Percentiles rank a stretch among this genome's conserved stretches.
Conservation (phyloP, 2,329 filamentous ascomycete genomes). For the Colletotrichum nymphaeae region DNA sequence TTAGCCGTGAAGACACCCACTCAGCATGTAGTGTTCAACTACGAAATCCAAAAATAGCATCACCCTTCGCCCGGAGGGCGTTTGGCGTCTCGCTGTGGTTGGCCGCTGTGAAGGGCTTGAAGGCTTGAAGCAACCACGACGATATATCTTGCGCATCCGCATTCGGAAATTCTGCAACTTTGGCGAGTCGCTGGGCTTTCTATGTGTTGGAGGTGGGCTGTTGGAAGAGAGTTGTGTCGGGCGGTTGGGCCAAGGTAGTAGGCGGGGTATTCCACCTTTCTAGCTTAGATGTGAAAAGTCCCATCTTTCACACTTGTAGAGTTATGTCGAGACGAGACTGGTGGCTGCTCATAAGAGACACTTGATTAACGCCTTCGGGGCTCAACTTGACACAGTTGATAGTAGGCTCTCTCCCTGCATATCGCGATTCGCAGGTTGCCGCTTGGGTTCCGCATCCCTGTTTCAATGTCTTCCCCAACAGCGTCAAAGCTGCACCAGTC, state of each 20-base stretch:
- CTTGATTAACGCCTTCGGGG: background rate
- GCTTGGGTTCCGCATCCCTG: conserved; percentile 18
- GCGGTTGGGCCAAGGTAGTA: background rate
- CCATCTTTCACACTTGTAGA: background rate
- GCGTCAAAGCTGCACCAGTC: conserved; percentile 6
- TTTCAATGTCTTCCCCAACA: conserved; percentile 15
- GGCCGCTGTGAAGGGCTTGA: background rate
- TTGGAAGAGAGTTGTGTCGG: background rate
- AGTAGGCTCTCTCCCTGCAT: conserved; percentile 21
- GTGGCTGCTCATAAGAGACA: background rate
- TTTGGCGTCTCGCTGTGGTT: conserved; percentile 19
- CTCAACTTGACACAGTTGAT: conserved; percentile 14
- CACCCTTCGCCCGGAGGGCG: conserved; percentile 18
- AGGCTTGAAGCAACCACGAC: background rate
- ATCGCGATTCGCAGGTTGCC: background rate
- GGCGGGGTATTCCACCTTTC: background rate
- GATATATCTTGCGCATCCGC: background rate
- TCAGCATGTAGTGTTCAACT: background rate
- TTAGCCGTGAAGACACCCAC: background rate
- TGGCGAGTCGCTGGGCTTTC: conserved; percentile 4
- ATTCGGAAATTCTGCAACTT: conserved; percentile 8
- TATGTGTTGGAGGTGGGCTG: background rate
- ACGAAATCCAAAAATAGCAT: conserved; percentile 29
- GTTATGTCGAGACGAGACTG: background rate
- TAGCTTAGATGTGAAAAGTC: background rate